Evolutionary conservation across 148 eudicot genomes (phyloP).

Genomic region (Beta vulgaris): DNA sequence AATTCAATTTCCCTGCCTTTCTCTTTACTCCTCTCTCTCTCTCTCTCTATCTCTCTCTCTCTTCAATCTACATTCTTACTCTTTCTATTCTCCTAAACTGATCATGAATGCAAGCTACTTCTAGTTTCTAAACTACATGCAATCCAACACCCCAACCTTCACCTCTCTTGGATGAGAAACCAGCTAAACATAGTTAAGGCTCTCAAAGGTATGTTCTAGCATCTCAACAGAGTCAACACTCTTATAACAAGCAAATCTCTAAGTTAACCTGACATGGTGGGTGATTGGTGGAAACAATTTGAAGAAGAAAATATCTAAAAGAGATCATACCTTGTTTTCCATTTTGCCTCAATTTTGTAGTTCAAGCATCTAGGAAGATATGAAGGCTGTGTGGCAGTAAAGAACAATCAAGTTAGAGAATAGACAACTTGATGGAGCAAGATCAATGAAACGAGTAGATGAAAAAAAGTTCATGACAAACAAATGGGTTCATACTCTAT

Average conservation of each 20-base stretch:
- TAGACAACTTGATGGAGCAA: not conserved
- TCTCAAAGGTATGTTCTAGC: not conserved
- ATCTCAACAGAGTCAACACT: not conserved
- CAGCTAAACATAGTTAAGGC: not conserved
- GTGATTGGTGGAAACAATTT: not conserved
- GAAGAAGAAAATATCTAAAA: not conserved
- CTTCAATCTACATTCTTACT: not conserved
- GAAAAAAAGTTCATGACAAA: not conserved
- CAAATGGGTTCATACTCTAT: not conserved
- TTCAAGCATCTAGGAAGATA: slow-evolving; percentile 70
- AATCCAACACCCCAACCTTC: not conserved
- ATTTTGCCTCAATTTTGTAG: slow-evolving; percentile 69
- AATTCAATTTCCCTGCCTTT: not conserved
- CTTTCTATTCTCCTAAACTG: not conserved
- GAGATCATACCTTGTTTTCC: slow-evolving; percentile 47
- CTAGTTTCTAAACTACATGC: not conserved
- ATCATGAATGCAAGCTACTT: not conserved
- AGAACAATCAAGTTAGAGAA: slow-evolving; percentile 14
- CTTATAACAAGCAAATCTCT: not conserved
- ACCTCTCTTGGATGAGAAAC: not conserved
- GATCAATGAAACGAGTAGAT: not conserved
- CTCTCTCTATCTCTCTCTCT: not conserved
- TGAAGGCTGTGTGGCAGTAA: slow-evolving; percentile 56
- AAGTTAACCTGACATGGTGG: not conserved
- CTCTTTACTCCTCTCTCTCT: not conserved